These are phyloP conservation scores for Scedosporium aurantiacum DNA, from an alignment of 2,329 filamentous ascomycete species.

Conservation along the genomic window DNA sequence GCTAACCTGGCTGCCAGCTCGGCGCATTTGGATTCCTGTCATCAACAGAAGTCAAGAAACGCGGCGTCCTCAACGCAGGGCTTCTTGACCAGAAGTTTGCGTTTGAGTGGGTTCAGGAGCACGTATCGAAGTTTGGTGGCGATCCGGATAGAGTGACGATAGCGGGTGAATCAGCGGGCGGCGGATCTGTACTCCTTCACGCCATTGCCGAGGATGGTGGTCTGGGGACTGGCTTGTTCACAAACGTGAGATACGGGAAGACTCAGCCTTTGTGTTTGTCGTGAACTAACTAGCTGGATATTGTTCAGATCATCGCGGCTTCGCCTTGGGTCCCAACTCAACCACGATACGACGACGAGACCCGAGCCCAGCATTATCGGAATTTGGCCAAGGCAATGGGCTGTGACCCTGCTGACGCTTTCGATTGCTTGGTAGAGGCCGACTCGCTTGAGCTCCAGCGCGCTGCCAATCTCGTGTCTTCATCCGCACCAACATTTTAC, in stretches of 20 bases:
- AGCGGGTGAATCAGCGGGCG: conserved; percentile 43
- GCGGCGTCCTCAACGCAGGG: conserved; percentile 34
- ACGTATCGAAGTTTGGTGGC: conserved; percentile 42
- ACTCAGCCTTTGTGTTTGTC: not conserved
- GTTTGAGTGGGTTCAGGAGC: conserved; percentile 38
- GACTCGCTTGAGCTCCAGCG: conserved; percentile 22
- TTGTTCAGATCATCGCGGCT: conserved; percentile 16
- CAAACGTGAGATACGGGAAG: conserved; percentile 15
- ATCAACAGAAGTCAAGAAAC: conserved; percentile 26
- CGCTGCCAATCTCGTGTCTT: conserved; percentile 22
- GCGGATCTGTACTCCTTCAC: conserved; percentile 33
- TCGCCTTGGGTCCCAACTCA: conserved; percentile 43
- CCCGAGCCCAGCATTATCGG: conserved; percentile 20
- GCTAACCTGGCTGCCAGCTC: conserved; percentile 11
- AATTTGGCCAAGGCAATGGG: conserved; percentile 22
- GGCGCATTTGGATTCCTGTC: conserved; percentile 35
- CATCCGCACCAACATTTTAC: conserved; percentile 5
- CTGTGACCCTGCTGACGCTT: conserved; percentile 14
- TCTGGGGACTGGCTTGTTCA: conserved; percentile 33
- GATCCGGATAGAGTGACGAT: conserved; percentile 40
- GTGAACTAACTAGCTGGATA: not conserved
- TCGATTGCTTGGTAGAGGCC: conserved; percentile 23
- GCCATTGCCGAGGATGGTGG: conserved; percentile 32
- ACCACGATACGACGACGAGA: conserved; percentile 26
- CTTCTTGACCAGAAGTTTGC: conserved; percentile 39